A percentile compares a stretch with the other conserved stretches of the same genome.
Conservation (phyloP, 2,329 filamentous ascomycete genomes). For the Trichoderma sp. region DNA sequence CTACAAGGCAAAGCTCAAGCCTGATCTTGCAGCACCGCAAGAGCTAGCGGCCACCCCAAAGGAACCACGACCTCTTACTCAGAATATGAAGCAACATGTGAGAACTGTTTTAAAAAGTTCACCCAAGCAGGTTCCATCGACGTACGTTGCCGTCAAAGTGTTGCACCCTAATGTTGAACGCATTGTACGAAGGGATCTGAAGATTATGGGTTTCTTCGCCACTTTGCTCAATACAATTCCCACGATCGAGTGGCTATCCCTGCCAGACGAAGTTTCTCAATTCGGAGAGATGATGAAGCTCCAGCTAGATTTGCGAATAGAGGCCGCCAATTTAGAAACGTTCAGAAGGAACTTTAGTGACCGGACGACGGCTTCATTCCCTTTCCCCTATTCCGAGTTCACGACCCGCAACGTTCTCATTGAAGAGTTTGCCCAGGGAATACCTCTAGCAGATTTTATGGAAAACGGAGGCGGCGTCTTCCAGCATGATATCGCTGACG, state of each 20-base stretch:
- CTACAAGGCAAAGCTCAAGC: slow-evolving; percentile 89
- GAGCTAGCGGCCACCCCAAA: slow-evolving; percentile 51
- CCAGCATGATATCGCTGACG: slow-evolving; percentile 89
- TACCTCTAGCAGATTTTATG: slow-evolving; percentile 85
- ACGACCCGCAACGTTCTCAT: slow-evolving; percentile 89
- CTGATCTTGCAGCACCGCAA: slow-evolving; percentile 66
- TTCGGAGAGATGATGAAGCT: slow-evolving; percentile 99
- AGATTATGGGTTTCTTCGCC: slow-evolving; percentile 94
- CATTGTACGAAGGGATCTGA: slow-evolving; percentile 82
- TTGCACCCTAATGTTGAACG: slow-evolving; percentile 89
- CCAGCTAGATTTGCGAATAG: slow-evolving; percentile 93
- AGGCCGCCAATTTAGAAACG: slow-evolving; percentile 81
- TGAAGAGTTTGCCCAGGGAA: slow-evolving; percentile 93
- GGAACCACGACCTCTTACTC: slow-evolving; percentile 50
- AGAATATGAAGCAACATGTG: slow-evolving; percentile 76
- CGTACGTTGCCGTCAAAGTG: slow-evolving; percentile 93
- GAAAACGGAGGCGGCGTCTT: slow-evolving; percentile 90
- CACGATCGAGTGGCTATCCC: slow-evolving; percentile 94
- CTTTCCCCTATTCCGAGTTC: slow-evolving; percentile 88
- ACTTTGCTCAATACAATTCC: slow-evolving; percentile 79
- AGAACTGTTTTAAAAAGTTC: slow-evolving; percentile 83
- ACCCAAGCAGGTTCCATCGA: slow-evolving; percentile 81
- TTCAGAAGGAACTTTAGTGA: slow-evolving; percentile 91
- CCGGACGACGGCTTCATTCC: slow-evolving; percentile 92
- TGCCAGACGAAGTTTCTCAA: slow-evolving; percentile 89